Conservation (phyloP, 441 rosid species). For the Mallotus repandus region DNA sequence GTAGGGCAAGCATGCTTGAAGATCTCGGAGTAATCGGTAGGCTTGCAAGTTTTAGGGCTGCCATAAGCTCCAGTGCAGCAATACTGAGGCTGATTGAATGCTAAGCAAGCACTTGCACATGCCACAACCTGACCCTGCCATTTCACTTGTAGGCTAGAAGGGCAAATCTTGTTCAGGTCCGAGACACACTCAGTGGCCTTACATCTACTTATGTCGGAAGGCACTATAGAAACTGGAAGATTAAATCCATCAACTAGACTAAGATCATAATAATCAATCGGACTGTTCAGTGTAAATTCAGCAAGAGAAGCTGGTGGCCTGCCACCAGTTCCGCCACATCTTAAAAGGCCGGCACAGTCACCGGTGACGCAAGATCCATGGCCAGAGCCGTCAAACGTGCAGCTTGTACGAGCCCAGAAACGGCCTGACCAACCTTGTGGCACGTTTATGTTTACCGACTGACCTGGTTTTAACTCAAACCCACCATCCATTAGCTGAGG, state of each 20-base stretch:
- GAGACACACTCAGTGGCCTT: slow-evolving; percentile 60
- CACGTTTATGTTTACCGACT: slow-evolving; percentile 41
- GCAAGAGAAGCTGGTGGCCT: slow-evolving; percentile 80
- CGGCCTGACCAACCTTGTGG: slow-evolving; percentile 84
- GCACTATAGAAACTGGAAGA: slow-evolving; percentile 63
- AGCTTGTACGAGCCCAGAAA: slow-evolving; percentile 83
- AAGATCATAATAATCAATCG: slow-evolving; percentile 71
- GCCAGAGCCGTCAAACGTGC: slow-evolving; percentile 61
- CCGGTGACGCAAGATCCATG: slow-evolving; percentile 68
- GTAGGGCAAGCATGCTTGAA: slow-evolving; percentile 68
- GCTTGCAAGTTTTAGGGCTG: slow-evolving; percentile 66
- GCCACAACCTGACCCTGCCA: slow-evolving; percentile 56
- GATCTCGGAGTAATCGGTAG: slow-evolving; percentile 68
- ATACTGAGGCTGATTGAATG: slow-evolving; percentile 62
- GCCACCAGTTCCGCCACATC: slow-evolving; percentile 70
- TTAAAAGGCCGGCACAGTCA: slow-evolving; percentile 66
- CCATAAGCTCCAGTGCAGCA: slow-evolving; percentile 75
- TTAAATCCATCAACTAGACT: slow-evolving; percentile 82
- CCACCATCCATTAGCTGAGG: slow-evolving; percentile 66
- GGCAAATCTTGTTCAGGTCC: slow-evolving; percentile 62
- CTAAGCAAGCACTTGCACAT: slow-evolving; percentile 77
- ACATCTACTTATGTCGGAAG: slow-evolving; percentile 37
- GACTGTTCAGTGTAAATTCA: slow-evolving; percentile 60
- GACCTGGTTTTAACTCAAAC: slow-evolving; percentile 53
- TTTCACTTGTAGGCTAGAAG: slow-evolving; percentile 51